phyloP scores from a whole-genome alignment of 139 green algal species.

The Desmodesmus armatus region DNA sequence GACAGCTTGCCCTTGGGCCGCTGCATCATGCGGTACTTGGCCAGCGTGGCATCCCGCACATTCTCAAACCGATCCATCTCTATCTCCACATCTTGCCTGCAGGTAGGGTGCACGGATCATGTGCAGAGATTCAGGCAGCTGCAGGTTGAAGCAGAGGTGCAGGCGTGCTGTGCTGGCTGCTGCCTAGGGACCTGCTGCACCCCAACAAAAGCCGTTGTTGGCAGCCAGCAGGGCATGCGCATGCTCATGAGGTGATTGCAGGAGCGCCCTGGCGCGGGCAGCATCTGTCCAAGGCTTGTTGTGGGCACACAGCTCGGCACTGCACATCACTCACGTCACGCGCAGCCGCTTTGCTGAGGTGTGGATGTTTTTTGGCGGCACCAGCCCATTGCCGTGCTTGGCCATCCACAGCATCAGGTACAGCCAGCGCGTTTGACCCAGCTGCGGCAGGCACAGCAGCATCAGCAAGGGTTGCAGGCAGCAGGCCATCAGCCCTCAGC shows the following conservation, averaged over 20 bases:
- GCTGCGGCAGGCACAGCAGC: constrained; percentile 21
- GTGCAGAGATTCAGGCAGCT: not conserved
- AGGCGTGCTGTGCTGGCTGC: not conserved
- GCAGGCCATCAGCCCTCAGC: too few species aligned
- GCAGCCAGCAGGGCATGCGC: too few species aligned
- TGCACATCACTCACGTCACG: constrained; percentile 71
- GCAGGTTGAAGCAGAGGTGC: not conserved
- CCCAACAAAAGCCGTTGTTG: not conserved
- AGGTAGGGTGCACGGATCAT: not conserved
- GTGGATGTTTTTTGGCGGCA: constrained; percentile 73
- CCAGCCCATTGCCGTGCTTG: constrained; percentile 64
- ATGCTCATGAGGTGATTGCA: too few species aligned
- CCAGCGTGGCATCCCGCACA: constrained; percentile 40
- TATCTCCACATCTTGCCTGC: constrained; percentile 82
- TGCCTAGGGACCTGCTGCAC: not conserved
- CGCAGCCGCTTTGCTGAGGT: constrained; percentile 63
- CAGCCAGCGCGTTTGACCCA: constrained; percentile 67
- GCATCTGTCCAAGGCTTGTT: too few species aligned
- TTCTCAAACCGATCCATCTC: constrained; percentile 83
- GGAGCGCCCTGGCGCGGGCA: too few species aligned
- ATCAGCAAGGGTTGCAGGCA: not conserved
- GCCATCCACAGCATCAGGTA: constrained; percentile 81
- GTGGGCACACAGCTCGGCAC: too few species aligned
- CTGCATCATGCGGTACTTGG: constrained; percentile 67
- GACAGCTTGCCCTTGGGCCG: constrained; percentile 54